phyloP scores from a whole-genome alignment of 768 basidiomycete genomes.

The Auriscalpium vulgare region DNA sequence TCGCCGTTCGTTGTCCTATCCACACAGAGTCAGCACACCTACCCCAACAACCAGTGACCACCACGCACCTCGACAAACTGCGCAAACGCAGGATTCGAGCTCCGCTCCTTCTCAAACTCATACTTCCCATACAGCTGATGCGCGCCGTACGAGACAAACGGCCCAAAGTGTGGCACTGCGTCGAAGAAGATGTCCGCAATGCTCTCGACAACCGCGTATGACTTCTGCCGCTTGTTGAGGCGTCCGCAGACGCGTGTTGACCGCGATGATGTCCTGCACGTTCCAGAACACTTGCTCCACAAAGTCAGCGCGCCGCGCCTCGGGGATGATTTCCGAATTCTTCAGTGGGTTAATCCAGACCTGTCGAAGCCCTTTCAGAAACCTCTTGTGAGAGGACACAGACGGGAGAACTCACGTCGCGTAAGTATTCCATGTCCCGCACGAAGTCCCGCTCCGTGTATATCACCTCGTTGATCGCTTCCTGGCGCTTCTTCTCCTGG shows the following conservation, averaged over 20 bases:
- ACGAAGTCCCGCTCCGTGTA: slow-evolving; percentile 97
- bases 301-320: slow-evolving; percentile 72
- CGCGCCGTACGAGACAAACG: slow-evolving; percentile 92
- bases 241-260: slow-evolving; percentile 91
- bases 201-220: slow-evolving; percentile 84
- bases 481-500: slow-evolving; percentile 90
- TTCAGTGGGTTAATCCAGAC: slow-evolving; percentile 86
- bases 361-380: slow-evolving; percentile 22
- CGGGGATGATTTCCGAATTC: slow-evolving; percentile 68
- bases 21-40: background rate
- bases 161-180: slow-evolving; percentile 76
- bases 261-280: slow-evolving; percentile 83
- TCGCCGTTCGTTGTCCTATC: slow-evolving; percentile 78
- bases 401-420: slow-evolving; percentile 57
- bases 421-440: slow-evolving; percentile 93
- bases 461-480: slow-evolving; percentile 95
- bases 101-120: slow-evolving; percentile 99
- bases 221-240: slow-evolving; percentile 94
- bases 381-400: slow-evolving; percentile 1
- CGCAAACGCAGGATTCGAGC: slow-evolving; percentile 83
- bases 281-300: slow-evolving; percentile 98
- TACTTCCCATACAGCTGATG: slow-evolving; percentile 98
- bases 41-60: background rate
- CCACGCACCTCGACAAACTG: slow-evolving; percentile 88
- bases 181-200: slow-evolving; percentile 91